Conservation (phyloP, 257 asterid genomes). For the Nicotiana otophora region DNA sequence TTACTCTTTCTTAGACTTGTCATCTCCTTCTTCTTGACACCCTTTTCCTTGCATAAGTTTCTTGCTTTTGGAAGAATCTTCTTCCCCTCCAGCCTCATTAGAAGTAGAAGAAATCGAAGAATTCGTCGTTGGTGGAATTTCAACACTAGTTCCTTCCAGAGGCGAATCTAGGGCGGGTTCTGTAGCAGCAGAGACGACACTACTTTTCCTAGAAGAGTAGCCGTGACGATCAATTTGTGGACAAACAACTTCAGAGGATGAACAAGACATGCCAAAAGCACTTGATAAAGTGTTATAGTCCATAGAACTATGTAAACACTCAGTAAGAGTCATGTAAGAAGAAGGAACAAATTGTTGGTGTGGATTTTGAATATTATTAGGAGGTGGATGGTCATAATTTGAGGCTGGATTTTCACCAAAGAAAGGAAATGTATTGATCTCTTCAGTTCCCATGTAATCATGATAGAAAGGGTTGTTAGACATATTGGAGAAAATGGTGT, state of each 20-base stretch:
- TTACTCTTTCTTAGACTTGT: slow-evolving; percentile 42
- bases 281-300: slow-evolving; percentile 1
- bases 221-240: neutral
- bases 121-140: neutral
- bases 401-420: neutral
- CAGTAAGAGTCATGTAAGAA: slow-evolving; percentile 5
- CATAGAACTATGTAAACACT: slow-evolving; percentile 1
- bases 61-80: slow-evolving; percentile 10
- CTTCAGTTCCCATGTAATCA: slow-evolving; percentile 14
- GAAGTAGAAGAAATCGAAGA: slow-evolving; percentile 7
- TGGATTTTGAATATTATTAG: neutral
- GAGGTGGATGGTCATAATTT: neutral
- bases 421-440: slow-evolving; percentile 7
- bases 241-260: neutral
- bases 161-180: neutral
- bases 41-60: neutral
- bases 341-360: slow-evolving; percentile 10
- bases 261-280: slow-evolving; percentile 7
- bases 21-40: slow-evolving; percentile 14
- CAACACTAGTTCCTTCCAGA: neutral
- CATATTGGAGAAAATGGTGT: neutral
- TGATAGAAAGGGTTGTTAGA: slow-evolving; percentile 10
- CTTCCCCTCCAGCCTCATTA: slow-evolving; percentile 9
- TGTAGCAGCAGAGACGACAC: too few relatives aligned
- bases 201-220: neutral